These are phyloP conservation scores for Tricladium varicosporioides DNA, from an alignment of 2,329 filamentous ascomycete species.

Conservation along the genomic window DNA sequence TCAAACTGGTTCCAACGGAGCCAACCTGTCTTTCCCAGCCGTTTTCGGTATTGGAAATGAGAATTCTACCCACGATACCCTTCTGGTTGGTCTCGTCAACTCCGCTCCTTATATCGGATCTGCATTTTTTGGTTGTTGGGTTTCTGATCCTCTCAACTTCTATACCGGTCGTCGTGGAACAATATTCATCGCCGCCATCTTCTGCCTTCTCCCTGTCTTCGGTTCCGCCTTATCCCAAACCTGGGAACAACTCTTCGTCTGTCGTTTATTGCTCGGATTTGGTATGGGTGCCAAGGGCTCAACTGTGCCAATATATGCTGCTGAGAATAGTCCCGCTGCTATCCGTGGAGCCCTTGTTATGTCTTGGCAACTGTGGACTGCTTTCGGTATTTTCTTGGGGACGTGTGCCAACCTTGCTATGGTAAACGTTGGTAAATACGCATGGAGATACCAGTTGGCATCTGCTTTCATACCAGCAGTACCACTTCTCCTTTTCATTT, in stretches of 20 bases:
- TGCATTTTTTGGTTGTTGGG: slow-evolving; percentile 56
- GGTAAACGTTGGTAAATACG: slow-evolving; percentile 54
- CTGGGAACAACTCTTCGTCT: slow-evolving; percentile 57
- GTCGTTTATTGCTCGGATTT: slow-evolving; percentile 55
- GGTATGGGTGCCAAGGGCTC: slow-evolving; percentile 60
- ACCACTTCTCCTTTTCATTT: slow-evolving; percentile 55
- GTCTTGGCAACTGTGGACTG: slow-evolving; percentile 51
- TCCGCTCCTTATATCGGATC: slow-evolving; percentile 42
- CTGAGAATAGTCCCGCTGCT: slow-evolving; percentile 51
- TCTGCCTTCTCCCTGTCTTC: slow-evolving; percentile 60
- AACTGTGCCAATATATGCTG: slow-evolving; percentile 50
- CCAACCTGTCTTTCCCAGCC: slow-evolving; percentile 45
- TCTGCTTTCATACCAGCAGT: slow-evolving; percentile 65
- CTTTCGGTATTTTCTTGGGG: slow-evolving; percentile 66
- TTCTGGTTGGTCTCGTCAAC: slow-evolving; percentile 60
- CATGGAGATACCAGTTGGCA: slow-evolving; percentile 63
- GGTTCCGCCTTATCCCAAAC: slow-evolving; percentile 57
- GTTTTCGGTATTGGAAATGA: slow-evolving; percentile 42
- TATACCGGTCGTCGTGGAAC: slow-evolving; percentile 58
- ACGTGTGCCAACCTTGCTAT: slow-evolving; percentile 64
- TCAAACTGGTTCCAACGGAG: slow-evolving; percentile 47
- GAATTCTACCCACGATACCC: slow-evolving; percentile 44
- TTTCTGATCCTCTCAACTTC: slow-evolving; percentile 61
- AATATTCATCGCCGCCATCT: slow-evolving; percentile 62
- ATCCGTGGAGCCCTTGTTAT: slow-evolving; percentile 57